These are phyloP conservation scores for Aspergillus piperis DNA, from an alignment of 2,329 filamentous ascomycete genomes.

Conservation along the genomic window DNA sequence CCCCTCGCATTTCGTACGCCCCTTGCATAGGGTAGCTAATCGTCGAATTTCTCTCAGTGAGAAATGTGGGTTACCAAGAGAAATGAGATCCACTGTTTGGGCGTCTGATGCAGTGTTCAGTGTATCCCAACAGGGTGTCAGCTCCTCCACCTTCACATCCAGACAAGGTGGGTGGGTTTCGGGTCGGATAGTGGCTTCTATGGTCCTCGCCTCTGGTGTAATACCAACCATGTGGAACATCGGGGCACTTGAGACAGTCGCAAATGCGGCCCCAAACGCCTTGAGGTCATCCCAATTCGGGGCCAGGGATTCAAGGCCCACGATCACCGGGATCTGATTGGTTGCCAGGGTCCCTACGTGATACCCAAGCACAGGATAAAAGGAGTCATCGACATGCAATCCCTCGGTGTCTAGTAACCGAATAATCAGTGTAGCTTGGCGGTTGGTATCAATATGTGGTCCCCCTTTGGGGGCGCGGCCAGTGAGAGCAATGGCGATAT, in stretches of 20 bases:
- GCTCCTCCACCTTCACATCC: not conserved
- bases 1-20: conserved; percentile 23
- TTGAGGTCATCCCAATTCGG: conserved; percentile 40
- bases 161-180: not conserved
- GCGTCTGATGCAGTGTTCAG: conserved; percentile 22
- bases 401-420: not conserved
- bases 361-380: conserved; percentile 47
- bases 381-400: conserved; percentile 33
- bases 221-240: conserved; percentile 50
- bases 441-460: conserved; percentile 28
- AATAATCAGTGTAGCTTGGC: conserved; percentile 17
- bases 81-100: conserved; percentile 40
- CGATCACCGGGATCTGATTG: conserved; percentile 38
- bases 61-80: conserved; percentile 51
- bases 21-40: not conserved
- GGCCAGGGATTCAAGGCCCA: conserved; percentile 31
- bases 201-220: conserved; percentile 40
- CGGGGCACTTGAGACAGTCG: conserved; percentile 43
- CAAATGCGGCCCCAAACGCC: conserved; percentile 50
- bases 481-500: conserved; percentile 48
- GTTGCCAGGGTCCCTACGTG: conserved; percentile 34
- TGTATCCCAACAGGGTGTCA: conserved; percentile 16
- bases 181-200: not conserved
- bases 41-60: conserved; percentile 32
- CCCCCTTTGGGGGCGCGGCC: conserved; percentile 37